Percentiles rank a stretch among this genome's conserved stretches.
These are phyloP conservation scores for Acmispon strigosus DNA, from an alignment of 306 rosid genomes.

Conservation along the genomic window DNA sequence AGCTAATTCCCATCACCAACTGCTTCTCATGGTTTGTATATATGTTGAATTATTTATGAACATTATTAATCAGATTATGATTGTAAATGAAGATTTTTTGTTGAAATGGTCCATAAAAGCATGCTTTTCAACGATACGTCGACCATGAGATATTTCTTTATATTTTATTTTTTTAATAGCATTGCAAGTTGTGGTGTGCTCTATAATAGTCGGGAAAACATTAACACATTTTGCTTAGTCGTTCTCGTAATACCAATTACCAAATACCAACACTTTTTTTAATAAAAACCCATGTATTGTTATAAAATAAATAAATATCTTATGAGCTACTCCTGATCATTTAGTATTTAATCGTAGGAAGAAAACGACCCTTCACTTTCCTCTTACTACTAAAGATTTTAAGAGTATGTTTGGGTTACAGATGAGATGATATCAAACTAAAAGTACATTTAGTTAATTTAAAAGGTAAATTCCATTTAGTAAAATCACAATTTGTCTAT, in stretches of 20 bases:
- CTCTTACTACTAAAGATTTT: no score
- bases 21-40: background rate
- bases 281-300: no score
- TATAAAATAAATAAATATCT: background rate
- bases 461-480: no score
- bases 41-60: background rate
- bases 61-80: background rate
- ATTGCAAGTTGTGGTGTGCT: background rate
- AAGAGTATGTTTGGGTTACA: no score
- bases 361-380: background rate
- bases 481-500: no score
- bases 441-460: no score
- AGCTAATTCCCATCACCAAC: background rate
- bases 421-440: no score
- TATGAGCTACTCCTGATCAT: background rate
- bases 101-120: background rate
- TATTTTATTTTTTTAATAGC: background rate
- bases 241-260: background rate
- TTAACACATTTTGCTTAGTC: background rate
- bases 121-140: background rate
- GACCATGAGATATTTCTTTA: background rate
- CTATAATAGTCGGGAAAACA: background rate
- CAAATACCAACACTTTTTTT: background rate
- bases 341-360: background rate
- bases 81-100: background rate